Percentiles rank a stretch among this genome's conserved stretches.
These are phyloP conservation scores for Globisporangium irregulare DNA, from an alignment of 352 stramenopile species.

Conservation along the genomic window DNA sequence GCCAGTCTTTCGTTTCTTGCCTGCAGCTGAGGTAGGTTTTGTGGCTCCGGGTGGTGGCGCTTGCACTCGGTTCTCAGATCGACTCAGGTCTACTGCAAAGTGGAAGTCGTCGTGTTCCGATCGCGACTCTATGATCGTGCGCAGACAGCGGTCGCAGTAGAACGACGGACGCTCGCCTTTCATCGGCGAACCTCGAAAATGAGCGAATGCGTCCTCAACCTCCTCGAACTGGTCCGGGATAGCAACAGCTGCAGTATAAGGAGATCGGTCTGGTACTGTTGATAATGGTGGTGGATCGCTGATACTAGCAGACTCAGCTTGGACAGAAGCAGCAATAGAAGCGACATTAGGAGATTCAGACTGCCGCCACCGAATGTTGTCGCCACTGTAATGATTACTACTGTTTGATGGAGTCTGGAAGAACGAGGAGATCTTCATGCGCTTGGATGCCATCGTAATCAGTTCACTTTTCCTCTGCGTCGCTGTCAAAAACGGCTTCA, in stretches of 20 bases:
- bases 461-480: constrained; percentile 10
- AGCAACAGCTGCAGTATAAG: neutral
- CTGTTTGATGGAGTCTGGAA: constrained; percentile 21
- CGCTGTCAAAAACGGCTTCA: constrained; percentile 24
- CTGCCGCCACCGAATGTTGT: neutral
- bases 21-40: neutral
- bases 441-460: constrained; percentile 21
- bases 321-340: neutral
- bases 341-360: neutral
- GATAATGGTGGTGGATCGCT: neutral
- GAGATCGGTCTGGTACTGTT: neutral
- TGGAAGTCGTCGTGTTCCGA: constrained; percentile 60
- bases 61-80: constrained; percentile 22
- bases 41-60: constrained; percentile 13
- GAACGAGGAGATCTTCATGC: constrained; percentile 67
- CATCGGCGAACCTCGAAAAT: constrained; percentile 15
- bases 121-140: constrained; percentile 28
- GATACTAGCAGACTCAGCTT: neutral
- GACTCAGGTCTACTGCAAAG: constrained; percentile 46
- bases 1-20: constrained; percentile 27
- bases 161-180: constrained; percentile 13
- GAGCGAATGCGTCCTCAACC: constrained; percentile 11
- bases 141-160: constrained; percentile 39
- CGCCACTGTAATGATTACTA: neutral
- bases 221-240: neutral